Conservation (phyloP, 345 rosid species). For the Garcia nutans region DNA sequence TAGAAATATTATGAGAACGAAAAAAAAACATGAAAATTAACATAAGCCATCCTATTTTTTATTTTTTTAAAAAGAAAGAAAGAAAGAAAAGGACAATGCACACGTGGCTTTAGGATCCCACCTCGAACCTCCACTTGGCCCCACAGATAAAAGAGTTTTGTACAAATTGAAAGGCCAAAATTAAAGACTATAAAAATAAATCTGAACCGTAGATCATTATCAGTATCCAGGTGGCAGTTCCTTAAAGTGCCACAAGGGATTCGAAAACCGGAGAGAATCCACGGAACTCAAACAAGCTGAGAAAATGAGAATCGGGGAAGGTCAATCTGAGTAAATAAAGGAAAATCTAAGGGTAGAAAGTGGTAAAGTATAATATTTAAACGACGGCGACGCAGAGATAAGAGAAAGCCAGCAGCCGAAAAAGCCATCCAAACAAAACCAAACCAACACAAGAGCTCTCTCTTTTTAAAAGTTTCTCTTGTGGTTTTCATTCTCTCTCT, state of each 20-base stretch:
- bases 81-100: neutral
- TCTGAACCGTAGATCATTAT: neutral
- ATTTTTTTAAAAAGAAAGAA: no score
- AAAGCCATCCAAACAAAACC: constrained; percentile 27
- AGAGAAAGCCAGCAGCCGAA: constrained; percentile 24
- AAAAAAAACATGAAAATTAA: neutral
- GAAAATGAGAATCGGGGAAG: neutral
- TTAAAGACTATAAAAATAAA: neutral
- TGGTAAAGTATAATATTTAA: constrained; percentile 23
- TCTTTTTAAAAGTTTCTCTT: constrained; percentile 13
- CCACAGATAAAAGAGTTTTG: neutral
- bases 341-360: constrained; percentile 19
- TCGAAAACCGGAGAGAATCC: neutral
- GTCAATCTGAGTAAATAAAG: constrained; percentile 21
- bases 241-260: neutral
- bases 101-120: neutral
- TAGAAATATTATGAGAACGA: constrained; percentile 1
- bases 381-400: constrained; percentile 27
- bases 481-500: constrained; percentile 19
- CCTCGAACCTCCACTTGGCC: neutral
- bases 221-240: neutral
- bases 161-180: neutral
- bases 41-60: neutral
- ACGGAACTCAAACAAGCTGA: neutral
- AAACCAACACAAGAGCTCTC: constrained; percentile 1